Conservation (phyloP, 2,329 filamentous ascomycete genomes). For the Pestalotiopsis sp. region DNA sequence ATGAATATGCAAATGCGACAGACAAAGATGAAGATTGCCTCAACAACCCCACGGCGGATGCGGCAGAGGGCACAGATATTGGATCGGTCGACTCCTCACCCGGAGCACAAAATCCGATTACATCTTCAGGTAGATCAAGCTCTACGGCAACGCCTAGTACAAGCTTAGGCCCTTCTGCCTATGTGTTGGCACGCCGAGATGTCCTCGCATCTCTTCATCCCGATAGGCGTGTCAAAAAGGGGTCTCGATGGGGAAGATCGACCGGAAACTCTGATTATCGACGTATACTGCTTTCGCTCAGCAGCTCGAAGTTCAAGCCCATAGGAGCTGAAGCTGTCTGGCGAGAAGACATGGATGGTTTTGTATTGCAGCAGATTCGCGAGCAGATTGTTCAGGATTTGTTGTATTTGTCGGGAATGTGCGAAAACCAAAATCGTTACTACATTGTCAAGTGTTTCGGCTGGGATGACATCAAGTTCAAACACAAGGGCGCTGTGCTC, state of each 20-base stretch:
- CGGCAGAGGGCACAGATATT: not conserved
- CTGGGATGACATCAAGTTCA: conserved; percentile 46
- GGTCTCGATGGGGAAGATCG: not conserved
- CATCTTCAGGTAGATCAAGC: not conserved
- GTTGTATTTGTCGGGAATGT: conserved; percentile 37
- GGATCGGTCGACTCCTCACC: not conserved
- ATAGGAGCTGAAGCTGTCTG: conserved; percentile 36
- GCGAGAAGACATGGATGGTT: conserved; percentile 58
- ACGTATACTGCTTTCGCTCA: conserved; percentile 16
- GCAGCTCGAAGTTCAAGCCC: conserved; percentile 17
- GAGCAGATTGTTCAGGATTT: conserved; percentile 49
- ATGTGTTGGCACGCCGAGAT: conserved; percentile 34
- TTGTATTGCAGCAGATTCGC: conserved; percentile 55
- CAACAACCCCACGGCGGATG: not conserved
- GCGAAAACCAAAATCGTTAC: conserved; percentile 28
- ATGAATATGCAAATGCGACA: not conserved
- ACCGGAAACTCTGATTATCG: conserved; percentile 16
- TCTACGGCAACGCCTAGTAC: not conserved
- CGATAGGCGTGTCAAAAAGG: conserved; percentile 7
- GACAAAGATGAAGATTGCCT: not conserved
- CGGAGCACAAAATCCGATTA: not conserved
- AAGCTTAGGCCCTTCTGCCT: conserved; percentile 27
- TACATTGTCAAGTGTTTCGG: conserved; percentile 45
- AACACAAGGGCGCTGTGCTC: conserved; percentile 48
- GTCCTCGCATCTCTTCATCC: conserved; percentile 30